phyloP scores from a whole-genome alignment of 2,329 filamentous ascomycete genomes.

The Fusarium setosum region DNA sequence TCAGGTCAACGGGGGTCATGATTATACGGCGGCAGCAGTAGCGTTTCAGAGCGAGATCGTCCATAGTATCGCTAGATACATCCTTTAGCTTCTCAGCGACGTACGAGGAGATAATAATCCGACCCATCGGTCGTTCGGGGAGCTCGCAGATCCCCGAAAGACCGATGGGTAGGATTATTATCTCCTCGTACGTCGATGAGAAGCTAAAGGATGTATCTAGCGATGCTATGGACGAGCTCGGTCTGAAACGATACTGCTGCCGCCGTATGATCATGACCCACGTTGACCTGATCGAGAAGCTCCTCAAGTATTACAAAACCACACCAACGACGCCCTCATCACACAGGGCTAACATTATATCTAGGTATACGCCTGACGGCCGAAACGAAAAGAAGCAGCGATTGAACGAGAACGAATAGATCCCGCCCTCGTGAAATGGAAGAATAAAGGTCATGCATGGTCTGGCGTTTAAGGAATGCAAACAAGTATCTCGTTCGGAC shows the following conservation, averaged over 20 bases:
- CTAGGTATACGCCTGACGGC: conserved; percentile 71
- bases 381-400: conserved; percentile 70
- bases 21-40: conserved; percentile 89
- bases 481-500: conserved; percentile 37
- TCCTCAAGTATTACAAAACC: conserved; percentile 78
- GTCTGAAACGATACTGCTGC: conserved; percentile 96
- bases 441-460: conserved; percentile 42
- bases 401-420: conserved; percentile 50
- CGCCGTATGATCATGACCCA: conserved; percentile 99
- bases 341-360: conserved; percentile 18
- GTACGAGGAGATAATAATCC: conserved; percentile 38
- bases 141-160: no score
- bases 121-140: conserved; percentile 78
- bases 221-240: conserved; percentile 95
- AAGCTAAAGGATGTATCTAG: conserved; percentile 59
- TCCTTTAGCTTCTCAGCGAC: conserved; percentile 38
- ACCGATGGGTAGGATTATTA: no score
- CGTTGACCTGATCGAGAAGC: conserved; percentile 98
- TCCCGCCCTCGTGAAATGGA: conserved; percentile 7
- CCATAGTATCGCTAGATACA: conserved; percentile 85
- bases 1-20: conserved; percentile 53
- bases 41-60: conserved; percentile 89
- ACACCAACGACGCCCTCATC: not conserved
- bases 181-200: no score
- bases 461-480: conserved; percentile 48